Evolutionary conservation across 352 stramenopile genomes (phyloP), one percentile per base, ranked within the genome.

Genomic region (Phytophthora pinifolia): DNA sequence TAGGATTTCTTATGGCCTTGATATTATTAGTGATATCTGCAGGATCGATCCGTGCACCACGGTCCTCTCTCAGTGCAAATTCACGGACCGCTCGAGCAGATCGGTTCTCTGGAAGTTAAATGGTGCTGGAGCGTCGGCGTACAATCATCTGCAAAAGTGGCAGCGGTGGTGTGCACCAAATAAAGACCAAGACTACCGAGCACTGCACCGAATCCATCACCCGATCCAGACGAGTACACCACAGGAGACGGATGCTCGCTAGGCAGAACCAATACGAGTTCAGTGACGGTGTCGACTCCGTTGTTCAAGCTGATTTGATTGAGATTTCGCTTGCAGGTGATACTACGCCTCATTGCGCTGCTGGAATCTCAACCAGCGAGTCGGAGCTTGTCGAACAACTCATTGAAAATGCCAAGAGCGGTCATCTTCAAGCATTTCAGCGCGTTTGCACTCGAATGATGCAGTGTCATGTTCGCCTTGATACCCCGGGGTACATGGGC

Each of bases 401-500:
- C 10, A 66, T 91, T 30, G 79, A 94, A 44, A 54, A 63, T 13
- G 81, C 78, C 2, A 90, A 87, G 46, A 70, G 72, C 27, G 84
- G 84, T 2, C 64, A 89, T 5, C 39, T 90, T 17, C 52, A 47
- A 1, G 41, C 53, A 10, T 88, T 92, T 48, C 59, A 74, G 57
- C 72, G 63, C 7, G 48, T 73, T 30, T 84, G 76, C 9, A 65
- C 74, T 34, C 43, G 47, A n/a, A 66, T 85, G 17, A 32, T 58
- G 1, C 60, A 51, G 20, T 70, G 67, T 18, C 70, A 80, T 39
- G 50, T 88, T 33, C 70, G 67, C 4, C 59, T 82, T 0, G 76
- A 90, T 53, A 60, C 63, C 9, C 70, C 71, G 0, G 79, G 82
- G 4, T 86, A 85, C 31, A 80, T 92, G 72, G 79, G 79, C 29